Evolutionary conservation across 495 filamentous ascomycete species (phyloP), one percentile per base, ranked within the genome.

Genomic region (Penicillium pancosmium): DNA sequence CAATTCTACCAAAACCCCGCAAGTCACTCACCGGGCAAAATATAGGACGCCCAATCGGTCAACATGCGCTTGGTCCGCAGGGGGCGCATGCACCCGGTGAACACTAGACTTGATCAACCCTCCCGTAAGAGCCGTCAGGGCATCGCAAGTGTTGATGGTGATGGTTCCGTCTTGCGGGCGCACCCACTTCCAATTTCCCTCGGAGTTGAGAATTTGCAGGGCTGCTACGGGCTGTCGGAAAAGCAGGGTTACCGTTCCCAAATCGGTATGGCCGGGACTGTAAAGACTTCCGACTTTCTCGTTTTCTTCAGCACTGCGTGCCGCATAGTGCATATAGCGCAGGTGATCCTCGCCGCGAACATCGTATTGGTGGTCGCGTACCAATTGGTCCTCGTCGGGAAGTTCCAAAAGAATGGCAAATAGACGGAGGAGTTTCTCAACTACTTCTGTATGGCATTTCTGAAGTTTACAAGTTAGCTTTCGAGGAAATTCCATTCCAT

Each of bases 251-350:
- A 80, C 70, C 0, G 74, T 75, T 9, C 74, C 76, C 12, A 77
- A 54, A 23, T 78, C 74, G 2, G 74, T 77, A 44, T 78, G 73
- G 4, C 74, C 74, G 1, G 69, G 67, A 25, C 59, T 70, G 51
- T 76, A 70, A 6, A 75, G 54, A 13, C 65, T 64, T 4, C 68
- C 69, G 13, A 70, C 69, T 31, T 70, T 67, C 23, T 70, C 61
- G 67, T 82, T 80, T 10, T 78, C 77, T 18, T 77, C 76, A 7
- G 67, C 34, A 33, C 59, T 72, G 2, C 79, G 79, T 0, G 75
- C 71, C 12, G 68, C 69, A 62, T 83, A 83, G 64, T 78, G 73
- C 79, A 83, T 83, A 65, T 82, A 82, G 35, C 79, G 80, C 1
- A 82, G 70, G 55, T 81, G 78, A 43, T 79, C 77, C 46, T 81